A percentile compares a stretch with the other conserved stretches of the same genome.
Evolutionary conservation across 495 filamentous ascomycete genomes (phyloP).

Genomic region (Hypomontagnella monticulosa): DNA sequence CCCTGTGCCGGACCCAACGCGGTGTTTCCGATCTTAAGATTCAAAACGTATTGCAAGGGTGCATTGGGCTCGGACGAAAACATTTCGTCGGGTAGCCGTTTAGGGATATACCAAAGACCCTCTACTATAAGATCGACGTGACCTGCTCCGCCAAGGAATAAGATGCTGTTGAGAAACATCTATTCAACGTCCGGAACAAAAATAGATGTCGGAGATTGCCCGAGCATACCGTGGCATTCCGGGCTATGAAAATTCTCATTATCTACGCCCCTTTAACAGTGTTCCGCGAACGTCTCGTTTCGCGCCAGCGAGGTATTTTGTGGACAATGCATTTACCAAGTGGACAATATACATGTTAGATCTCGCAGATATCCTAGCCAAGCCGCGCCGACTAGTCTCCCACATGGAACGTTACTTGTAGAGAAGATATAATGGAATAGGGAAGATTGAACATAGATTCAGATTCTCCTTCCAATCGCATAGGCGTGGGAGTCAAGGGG

Average conservation of each 20-base stretch:
- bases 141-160: slow-evolving; percentile 18
- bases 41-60: slow-evolving; percentile 16
- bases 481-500: too few relatives aligned
- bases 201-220: slow-evolving; percentile 30
- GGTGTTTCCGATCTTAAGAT: slow-evolving; percentile 16
- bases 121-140: slow-evolving; percentile 26
- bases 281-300: too few relatives aligned
- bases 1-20: slow-evolving; percentile 18
- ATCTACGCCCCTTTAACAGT: slow-evolving; percentile 3
- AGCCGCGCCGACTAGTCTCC: too few relatives aligned
- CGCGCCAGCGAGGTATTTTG: too few relatives aligned
- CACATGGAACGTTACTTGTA: too few relatives aligned
- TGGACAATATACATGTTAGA: too few relatives aligned
- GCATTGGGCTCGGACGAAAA: slow-evolving; percentile 28
- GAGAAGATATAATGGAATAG: too few relatives aligned
- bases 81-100: slow-evolving; percentile 23
- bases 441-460: too few relatives aligned
- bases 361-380: too few relatives aligned
- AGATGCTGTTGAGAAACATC: slow-evolving; percentile 28
- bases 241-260: not conserved
- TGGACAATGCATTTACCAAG: too few relatives aligned
- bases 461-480: too few relatives aligned
- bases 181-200: slow-evolving; percentile 23
- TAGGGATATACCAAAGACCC: slow-evolving; percentile 25
- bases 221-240: slow-evolving; percentile 8